These are phyloP conservation scores for Coniosporium apollinis DNA, from an alignment of 495 filamentous ascomycete genomes.

Conservation along the genomic window DNA sequence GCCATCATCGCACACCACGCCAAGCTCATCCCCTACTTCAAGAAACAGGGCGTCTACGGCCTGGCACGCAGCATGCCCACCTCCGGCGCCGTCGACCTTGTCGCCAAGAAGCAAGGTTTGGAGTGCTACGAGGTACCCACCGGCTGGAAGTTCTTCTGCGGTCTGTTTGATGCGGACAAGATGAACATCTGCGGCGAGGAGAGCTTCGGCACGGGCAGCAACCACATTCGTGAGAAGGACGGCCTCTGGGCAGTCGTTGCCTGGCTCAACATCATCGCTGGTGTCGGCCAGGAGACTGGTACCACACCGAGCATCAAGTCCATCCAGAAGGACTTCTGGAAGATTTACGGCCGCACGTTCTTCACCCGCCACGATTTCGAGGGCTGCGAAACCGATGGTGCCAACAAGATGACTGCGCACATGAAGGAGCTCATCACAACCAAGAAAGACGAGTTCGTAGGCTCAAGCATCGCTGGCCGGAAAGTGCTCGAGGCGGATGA, in stretches of 20 bases:
- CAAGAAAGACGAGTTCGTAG: conserved; percentile 62
- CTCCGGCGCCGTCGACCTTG: conserved; percentile 82
- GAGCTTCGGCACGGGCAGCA: conserved; percentile 95
- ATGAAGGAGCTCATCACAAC: conserved; percentile 49
- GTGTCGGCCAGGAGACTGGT: conserved; percentile 63
- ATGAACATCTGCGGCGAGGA: conserved; percentile 98
- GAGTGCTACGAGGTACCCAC: conserved; percentile 94
- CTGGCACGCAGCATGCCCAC: conserved; percentile 96
- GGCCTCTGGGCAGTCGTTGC: conserved; percentile 93
- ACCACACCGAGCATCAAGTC: conserved; percentile 70
- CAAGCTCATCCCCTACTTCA: conserved; percentile 89
- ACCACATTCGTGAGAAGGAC: conserved; percentile 98
- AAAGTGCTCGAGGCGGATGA: conserved; percentile 82
- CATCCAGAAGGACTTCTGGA: conserved; percentile 97
- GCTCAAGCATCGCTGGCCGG: conserved; percentile 60
- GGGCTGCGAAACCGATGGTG: conserved; percentile 75
- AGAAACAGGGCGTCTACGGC: conserved; percentile 88
- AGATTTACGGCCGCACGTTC: conserved; percentile 89
- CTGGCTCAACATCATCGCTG: conserved; percentile 97
- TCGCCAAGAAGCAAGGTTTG: conserved; percentile 84
- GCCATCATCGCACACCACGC: conserved; percentile 97
- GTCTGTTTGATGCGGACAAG: conserved; percentile 90
- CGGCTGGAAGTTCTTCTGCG: conserved; percentile 99
- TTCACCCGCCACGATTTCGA: conserved; percentile 99
- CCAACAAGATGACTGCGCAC: conserved; percentile 69